Evolutionary conservation across 306 rosid genomes (phyloP).

Genomic region (Vigna hirtella): DNA sequence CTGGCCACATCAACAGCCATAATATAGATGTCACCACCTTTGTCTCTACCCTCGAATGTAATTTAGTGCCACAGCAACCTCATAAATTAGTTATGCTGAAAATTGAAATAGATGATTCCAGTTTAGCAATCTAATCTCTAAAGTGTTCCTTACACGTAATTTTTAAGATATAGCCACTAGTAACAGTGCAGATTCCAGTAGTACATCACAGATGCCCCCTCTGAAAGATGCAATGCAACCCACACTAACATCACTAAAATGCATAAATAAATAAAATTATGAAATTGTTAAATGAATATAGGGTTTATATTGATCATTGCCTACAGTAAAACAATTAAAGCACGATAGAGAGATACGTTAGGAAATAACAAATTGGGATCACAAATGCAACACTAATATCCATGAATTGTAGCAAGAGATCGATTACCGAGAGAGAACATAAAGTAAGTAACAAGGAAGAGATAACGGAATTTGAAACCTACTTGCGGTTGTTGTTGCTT

Average conservation of each 20-base stretch:
- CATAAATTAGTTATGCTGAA: neutral
- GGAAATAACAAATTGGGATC: conserved; percentile 9
- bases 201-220: neutral
- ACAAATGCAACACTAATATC: conserved; percentile 14
- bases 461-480: conserved; percentile 8
- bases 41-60: neutral
- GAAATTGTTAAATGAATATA: neutral
- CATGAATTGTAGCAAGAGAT: conserved; percentile 13
- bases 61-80: neutral
- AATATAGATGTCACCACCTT: conserved; percentile 21
- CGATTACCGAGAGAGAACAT: neutral
- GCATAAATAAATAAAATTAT: neutral
- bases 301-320: neutral
- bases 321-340: neutral
- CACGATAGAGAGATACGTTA: conserved; percentile 1
- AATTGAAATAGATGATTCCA: conserved; percentile 1
- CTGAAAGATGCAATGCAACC: conserved; percentile 14
- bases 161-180: neutral
- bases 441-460: neutral
- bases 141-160: conserved; percentile 8
- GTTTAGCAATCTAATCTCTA: conserved; percentile 30
- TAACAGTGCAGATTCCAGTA: conserved; percentile 10
- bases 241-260: conserved; percentile 11
- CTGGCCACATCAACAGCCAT: neutral
- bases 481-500: conserved; percentile 50